Evolutionary conservation across 768 basidiomycete genomes (phyloP), one percentile per base, ranked within the genome.

Genomic region (Tubosaeta brunneosetosa): DNA sequence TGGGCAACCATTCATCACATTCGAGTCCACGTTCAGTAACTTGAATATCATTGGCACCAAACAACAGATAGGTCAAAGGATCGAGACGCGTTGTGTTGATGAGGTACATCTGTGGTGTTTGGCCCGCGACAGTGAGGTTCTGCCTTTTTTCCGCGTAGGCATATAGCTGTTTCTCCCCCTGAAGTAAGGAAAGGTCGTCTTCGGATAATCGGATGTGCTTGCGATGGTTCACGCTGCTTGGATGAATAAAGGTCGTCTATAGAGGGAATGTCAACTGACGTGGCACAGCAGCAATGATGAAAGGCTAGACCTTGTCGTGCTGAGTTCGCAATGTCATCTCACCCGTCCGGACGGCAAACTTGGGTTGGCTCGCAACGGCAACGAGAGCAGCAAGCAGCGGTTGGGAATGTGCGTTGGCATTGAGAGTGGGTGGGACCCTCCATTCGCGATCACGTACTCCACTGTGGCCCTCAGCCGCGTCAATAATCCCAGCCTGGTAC

Each of bases 1-100:
- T 78, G 19, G 93, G 91, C 11, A 97, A 72, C 94, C 94, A 97
- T 41, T 81, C 83, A 62, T 97, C 94, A 62, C 91, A 94, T 62
- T 87, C 85, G 46, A 97, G 67, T 6, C 92, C 91, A 16, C 80
- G 77, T 36, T 83, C 79, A 0, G 81, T 81, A 38, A 88, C 82
- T 54, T 81, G 71, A 29, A 94, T 77, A 46, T 84, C 79, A 67
- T 91, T 83, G 0, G 92, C 93, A 6, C 94, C 94, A 61, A 97
- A 95, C 11, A 97, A 76, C 67, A 95, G 77, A 66, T 94, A 95
- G 5, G 86, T 86, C 77, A 97, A 76, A 9, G 89, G 88, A 64
- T 95, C 92, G 25, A 97, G 73, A 42, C 85, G 84, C 1, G 91
- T 94, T 12, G 91, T 93, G 32, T 79, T 83, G 45, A 92, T 79